Conservation (phyloP, 1,139 yeast genomes). For the Wickerhamomyces sp. region DNA sequence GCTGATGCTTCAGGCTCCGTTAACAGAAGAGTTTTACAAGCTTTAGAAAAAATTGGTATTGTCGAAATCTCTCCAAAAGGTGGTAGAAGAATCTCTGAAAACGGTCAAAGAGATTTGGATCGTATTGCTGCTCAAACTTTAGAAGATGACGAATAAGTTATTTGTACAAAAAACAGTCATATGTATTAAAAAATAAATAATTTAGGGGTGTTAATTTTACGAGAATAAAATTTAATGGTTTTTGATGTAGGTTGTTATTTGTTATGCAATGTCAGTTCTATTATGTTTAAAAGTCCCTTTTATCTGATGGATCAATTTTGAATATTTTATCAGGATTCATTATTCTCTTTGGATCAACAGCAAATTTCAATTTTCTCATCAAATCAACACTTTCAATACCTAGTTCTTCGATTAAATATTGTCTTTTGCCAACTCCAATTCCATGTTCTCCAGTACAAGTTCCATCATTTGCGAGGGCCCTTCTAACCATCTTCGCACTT, state of each 20-base stretch:
- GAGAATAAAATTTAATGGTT: neutral
- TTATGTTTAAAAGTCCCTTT: slow-evolving; percentile 1
- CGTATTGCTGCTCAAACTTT: slow-evolving; percentile 99
- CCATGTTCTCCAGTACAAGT: slow-evolving; percentile 71
- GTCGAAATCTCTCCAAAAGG: slow-evolving; percentile 96
- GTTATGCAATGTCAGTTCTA: too few species aligned
- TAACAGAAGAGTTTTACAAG: slow-evolving; percentile 97
- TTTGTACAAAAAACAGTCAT: slow-evolving; percentile 4
- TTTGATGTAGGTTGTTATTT: too few species aligned
- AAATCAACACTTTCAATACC: slow-evolving; percentile 48
- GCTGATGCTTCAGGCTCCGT: slow-evolving; percentile 98
- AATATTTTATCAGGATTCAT: slow-evolving; percentile 61
- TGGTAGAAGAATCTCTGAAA: slow-evolving; percentile 99
- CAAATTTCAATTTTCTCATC: slow-evolving; percentile 52
- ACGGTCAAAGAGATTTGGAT: slow-evolving; percentile 99
- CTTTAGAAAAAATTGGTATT: slow-evolving; percentile 97
- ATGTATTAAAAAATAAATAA: slow-evolving; percentile 14
- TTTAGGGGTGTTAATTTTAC: slow-evolving; percentile 14
- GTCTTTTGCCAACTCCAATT: slow-evolving; percentile 55
- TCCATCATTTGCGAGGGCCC: slow-evolving; percentile 44
- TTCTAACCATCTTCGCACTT: slow-evolving; percentile 33
- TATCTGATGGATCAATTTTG: slow-evolving; percentile 50
- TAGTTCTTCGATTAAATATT: slow-evolving; percentile 43
- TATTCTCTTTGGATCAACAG: slow-evolving; percentile 53
- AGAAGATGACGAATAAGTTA: slow-evolving; percentile 66